A percentile compares a stretch with the other conserved stretches of the same genome.
phyloP scores from a whole-genome alignment of 768 basidiomycete genomes.

The Boletus rubroflammeus region DNA sequence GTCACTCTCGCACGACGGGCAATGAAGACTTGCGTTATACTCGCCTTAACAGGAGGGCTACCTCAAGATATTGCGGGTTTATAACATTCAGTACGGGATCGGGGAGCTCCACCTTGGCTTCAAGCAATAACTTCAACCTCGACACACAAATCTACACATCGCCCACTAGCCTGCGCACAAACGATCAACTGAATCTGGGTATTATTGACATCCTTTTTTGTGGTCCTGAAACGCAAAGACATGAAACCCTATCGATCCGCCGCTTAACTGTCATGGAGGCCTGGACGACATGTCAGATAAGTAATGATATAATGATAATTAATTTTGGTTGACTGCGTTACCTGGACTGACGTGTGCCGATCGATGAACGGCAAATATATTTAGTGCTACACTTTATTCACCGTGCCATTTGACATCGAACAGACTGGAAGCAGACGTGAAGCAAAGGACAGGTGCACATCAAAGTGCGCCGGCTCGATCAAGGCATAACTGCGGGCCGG shows the following conservation, averaged over 20 bases:
- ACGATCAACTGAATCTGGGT: not conserved
- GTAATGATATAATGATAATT: not conserved
- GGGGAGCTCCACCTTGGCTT: not conserved
- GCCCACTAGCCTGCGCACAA: not conserved
- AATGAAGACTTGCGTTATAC: not conserved
- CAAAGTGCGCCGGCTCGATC: not conserved
- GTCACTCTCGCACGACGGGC: not conserved
- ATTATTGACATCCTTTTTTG: not conserved
- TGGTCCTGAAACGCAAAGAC: conserved; percentile 2
- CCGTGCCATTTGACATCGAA: not conserved
- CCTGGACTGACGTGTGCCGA: not conserved
- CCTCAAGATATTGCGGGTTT: not conserved
- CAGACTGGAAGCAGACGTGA: not conserved
- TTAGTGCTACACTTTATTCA: no score
- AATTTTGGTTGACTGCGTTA: not conserved
- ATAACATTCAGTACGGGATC: no score
- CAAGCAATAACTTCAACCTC: not conserved
- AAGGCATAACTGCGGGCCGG: not conserved
- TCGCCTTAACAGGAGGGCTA: not conserved
- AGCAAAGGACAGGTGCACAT: not conserved
- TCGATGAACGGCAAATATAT: not conserved
- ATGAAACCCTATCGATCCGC: conserved; percentile 1
- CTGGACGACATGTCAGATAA: not conserved
- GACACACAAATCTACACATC: not conserved
- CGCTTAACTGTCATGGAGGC: not conserved